Conservation (phyloP, 2,329 filamentous ascomycete species). For the Botrytis aclada region DNA sequence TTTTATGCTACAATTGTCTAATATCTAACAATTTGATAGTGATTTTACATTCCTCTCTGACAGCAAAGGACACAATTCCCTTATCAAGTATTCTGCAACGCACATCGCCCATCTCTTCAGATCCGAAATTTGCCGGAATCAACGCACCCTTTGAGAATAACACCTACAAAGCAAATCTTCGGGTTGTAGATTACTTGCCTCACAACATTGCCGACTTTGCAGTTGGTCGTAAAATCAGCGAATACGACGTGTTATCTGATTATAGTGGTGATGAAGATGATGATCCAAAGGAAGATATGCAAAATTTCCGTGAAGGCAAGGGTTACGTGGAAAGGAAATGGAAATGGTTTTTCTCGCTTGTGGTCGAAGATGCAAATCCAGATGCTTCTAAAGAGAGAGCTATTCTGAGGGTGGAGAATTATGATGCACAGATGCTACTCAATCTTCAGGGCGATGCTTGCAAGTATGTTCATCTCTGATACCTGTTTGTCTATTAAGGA, state of each 20-base stretch:
- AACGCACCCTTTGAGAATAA: slow-evolving; percentile 70
- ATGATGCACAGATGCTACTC: slow-evolving; percentile 55
- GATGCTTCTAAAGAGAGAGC: slow-evolving; percentile 46
- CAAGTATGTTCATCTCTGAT: slow-evolving; percentile 43
- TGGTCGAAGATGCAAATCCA: slow-evolving; percentile 66
- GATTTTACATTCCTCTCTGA: background rate
- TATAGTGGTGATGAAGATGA: slow-evolving; percentile 34
- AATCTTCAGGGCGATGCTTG: slow-evolving; percentile 47
- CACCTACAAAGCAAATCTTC: slow-evolving; percentile 66
- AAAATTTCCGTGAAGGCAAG: slow-evolving; percentile 26
- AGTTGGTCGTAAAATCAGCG: slow-evolving; percentile 43
- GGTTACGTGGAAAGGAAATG: slow-evolving; percentile 45
- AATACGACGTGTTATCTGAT: slow-evolving; percentile 52
- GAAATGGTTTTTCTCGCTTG: slow-evolving; percentile 82
- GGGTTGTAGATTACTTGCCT: slow-evolving; percentile 82
- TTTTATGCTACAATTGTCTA: background rate
- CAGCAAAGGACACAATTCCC: background rate
- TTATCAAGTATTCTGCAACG: slow-evolving; percentile 12
- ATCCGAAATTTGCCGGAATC: slow-evolving; percentile 31
- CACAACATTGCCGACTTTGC: slow-evolving; percentile 69
- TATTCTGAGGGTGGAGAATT: slow-evolving; percentile 66
- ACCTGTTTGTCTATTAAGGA: background rate
- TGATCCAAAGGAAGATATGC: slow-evolving; percentile 30
- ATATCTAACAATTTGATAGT: slow-evolving; percentile 13
- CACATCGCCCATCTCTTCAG: background rate